Conservation (phyloP, 108 stramenopile species). For the Pinguiococcus pyrenoidosus region DNA sequence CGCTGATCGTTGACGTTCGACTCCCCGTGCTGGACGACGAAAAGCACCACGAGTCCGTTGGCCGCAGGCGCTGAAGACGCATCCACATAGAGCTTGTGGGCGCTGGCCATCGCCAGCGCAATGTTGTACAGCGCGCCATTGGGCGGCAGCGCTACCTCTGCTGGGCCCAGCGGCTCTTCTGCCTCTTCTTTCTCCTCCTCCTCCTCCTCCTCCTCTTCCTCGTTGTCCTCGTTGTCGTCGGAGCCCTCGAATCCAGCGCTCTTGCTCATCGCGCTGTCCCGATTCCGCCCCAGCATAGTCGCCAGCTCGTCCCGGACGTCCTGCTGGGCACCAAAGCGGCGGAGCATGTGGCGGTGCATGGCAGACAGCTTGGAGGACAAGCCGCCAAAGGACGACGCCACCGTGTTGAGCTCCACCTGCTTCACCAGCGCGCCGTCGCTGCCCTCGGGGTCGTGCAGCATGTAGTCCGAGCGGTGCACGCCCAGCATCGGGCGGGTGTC, state of each 20-base stretch:
- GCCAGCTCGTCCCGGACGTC: neutral
- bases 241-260: neutral
- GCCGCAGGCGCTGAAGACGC: too few relatives aligned
- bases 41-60: constrained; percentile 53
- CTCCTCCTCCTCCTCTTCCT: too few relatives aligned
- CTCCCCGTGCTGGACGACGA: constrained; percentile 89
- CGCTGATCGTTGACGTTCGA: constrained; percentile 91
- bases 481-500: too few relatives aligned
- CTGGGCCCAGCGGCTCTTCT: neutral
- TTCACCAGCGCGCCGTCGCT: neutral
- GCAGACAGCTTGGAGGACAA: constrained; percentile 17
- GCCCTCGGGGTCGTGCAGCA: constrained; percentile 49
- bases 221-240: too few relatives aligned
- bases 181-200: too few relatives aligned
- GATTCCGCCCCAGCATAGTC: constrained; percentile 3
- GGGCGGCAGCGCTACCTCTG: constrained; percentile 31
- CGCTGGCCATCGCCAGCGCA: constrained; percentile 53
- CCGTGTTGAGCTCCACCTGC: constrained; percentile 96
- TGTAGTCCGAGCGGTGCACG: constrained; percentile 89
- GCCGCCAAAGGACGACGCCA: constrained; percentile 78
- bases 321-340: constrained; percentile 7
- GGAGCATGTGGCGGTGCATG: constrained; percentile 16
- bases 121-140: constrained; percentile 61
- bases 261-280: neutral
- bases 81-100: constrained; percentile 50